Evolutionary conservation across 208 protist genomes (phyloP), one percentile per base, ranked within the genome.

Genomic region (Spongospora subterranea): DNA sequence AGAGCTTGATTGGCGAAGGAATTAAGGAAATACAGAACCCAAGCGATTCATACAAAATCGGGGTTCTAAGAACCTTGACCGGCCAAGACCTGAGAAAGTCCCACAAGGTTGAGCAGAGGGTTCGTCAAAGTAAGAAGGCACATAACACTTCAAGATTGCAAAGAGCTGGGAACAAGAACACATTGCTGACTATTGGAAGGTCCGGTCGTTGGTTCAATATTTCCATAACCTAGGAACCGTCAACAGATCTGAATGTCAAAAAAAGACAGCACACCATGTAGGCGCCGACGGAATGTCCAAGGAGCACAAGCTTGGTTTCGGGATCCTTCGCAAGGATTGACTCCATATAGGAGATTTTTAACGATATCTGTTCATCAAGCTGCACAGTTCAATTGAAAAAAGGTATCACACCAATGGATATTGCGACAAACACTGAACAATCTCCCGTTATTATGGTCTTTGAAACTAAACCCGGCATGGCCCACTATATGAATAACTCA

Each of bases 271-370:
- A 20, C 17, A 82, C 71, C 71, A 82, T 82, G 71, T 39, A 82
- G 35, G 71, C n/a, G 71, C 71, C 71, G 71, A 82, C 71, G 6
- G 71, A 82, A 82, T 82, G 71, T n/a, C 71, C 71, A 13, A 82
- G 6, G 17, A 82, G 71, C 17, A 82, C 35, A n/a, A 82, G 40
- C 17, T n/a, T 6, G 35, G 71, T 45, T 65, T 17, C 54, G 17
- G 71, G 71, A 6, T 6, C 6, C n/a, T 82, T 82, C 71, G n/a
- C 71, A 6, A 82, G 71, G 11, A 82, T 6, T 13, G 17, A 13
- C n/a, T 82, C 71, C 17, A 82, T 6, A 35, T 82, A 82, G 35
- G n/a, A 13, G n/a, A 82, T 82, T n/a, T 82, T 82, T 6, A 82
- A 35, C n/a, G 6, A 6, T 6, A 82, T 82, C 71, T 82, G 71